phyloP scores from a whole-genome alignment of 2,329 filamentous ascomycete genomes.

The Xylaria sp. region DNA sequence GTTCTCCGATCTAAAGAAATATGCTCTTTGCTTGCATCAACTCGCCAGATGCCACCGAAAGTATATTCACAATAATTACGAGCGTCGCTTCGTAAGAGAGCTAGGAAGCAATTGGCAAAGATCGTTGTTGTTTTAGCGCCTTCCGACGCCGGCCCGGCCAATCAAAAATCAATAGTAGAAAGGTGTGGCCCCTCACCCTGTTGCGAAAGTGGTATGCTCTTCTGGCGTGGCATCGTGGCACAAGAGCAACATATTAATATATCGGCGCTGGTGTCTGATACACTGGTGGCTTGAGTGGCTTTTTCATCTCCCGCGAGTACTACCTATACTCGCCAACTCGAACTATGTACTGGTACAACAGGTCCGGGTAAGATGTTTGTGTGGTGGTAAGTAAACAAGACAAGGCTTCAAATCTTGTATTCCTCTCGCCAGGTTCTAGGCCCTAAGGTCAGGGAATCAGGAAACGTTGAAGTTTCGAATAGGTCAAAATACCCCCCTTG shows the following conservation, averaged over 20 bases:
- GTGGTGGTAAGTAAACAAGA: not conserved
- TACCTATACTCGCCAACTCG: constrained; percentile 11
- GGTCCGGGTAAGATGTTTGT: not conserved
- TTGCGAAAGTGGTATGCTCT: constrained; percentile 40
- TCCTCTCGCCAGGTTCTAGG: not conserved
- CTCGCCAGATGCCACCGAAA: constrained; percentile 4
- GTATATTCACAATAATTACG: constrained; percentile 14
- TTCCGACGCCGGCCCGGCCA: constrained; percentile 33
- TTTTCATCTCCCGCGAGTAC: constrained; percentile 33
- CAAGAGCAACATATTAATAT: constrained; percentile 45
- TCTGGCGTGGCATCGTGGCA: constrained; percentile 47
- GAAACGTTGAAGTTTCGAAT: constrained; percentile 22
- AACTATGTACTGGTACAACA: constrained; percentile 14
- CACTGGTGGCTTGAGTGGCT: constrained; percentile 47
- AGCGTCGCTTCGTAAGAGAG: constrained; percentile 24
- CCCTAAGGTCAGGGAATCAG: not conserved
- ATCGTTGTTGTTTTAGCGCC: constrained; percentile 40
- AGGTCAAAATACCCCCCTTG: constrained; percentile 16
- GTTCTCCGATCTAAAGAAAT: constrained; percentile 2
- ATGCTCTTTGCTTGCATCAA: not conserved
- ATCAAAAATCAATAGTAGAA: constrained; percentile 30
- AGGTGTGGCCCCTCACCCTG: constrained; percentile 21
- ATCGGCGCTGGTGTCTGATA: constrained; percentile 45
- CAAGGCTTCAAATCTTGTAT: constrained; percentile 15
- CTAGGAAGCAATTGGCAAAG: constrained; percentile 40